Percentiles rank a stretch among this genome's conserved stretches.
Conservation (phyloP, 2,329 filamentous ascomycete genomes). For the Diaporthe sp. region DNA sequence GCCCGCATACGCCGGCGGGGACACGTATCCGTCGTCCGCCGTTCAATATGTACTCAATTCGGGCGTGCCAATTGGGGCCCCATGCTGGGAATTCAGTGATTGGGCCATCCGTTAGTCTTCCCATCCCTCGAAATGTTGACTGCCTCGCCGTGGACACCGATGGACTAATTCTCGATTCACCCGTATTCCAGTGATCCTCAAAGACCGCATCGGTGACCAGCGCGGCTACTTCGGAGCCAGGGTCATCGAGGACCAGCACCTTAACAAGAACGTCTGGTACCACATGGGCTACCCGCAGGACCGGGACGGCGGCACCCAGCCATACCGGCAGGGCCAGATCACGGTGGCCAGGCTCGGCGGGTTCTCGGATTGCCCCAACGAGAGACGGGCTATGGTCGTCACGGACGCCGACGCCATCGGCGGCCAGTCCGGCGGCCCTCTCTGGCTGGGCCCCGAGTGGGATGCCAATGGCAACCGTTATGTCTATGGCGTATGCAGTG, state of each 20-base stretch:
- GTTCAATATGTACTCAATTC: not conserved
- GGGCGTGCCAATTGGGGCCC: not conserved
- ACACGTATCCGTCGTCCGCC: not conserved
- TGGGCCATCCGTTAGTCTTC: constrained; percentile 1
- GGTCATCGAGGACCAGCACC: constrained; percentile 7
- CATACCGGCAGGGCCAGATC: not conserved
- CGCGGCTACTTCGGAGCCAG: constrained; percentile 5
- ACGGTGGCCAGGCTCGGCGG: not conserved
- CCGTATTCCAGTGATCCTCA: not conserved
- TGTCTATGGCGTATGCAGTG: constrained; percentile 12
- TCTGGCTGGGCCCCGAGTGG: constrained; percentile 17
- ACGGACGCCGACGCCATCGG: not conserved
- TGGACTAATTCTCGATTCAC: not conserved
- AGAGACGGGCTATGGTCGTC: not conserved
- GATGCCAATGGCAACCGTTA: not conserved
- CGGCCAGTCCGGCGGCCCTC: constrained; percentile 1
- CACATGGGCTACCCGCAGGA: not conserved
- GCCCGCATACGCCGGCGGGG: constrained; percentile 7
- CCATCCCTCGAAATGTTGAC: too few relatives aligned
- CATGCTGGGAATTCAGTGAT: constrained; percentile 11
- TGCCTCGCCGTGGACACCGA: too few relatives aligned
- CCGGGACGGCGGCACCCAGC: not conserved
- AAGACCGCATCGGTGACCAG: constrained; percentile 1
- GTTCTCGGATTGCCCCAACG: constrained; percentile 8
- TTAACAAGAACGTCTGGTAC: constrained; percentile 11